Percentiles rank a stretch among this genome's conserved stretches.
phyloP scores from a whole-genome alignment of 1,284 basidiomycete species.

The Austroboletus novae-zelandiae region DNA sequence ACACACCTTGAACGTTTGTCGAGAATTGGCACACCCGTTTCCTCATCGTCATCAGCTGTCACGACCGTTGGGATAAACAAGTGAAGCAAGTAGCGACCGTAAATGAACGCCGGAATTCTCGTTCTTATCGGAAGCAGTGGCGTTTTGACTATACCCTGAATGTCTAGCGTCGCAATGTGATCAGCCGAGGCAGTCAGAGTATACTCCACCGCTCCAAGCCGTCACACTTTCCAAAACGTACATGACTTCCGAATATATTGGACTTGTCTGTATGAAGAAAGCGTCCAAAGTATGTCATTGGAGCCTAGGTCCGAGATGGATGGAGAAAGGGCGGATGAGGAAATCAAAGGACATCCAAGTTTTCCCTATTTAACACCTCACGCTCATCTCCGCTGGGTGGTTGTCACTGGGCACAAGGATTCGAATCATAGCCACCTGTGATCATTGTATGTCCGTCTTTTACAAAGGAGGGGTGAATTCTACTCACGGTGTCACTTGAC shows the following conservation, averaged over 20 bases:
- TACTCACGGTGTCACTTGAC: too few relatives aligned
- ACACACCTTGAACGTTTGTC: not conserved
- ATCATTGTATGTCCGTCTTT: not conserved
- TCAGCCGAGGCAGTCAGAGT: not conserved
- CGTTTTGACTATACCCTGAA: not conserved
- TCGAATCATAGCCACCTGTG: not conserved
- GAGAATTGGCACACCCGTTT: not conserved
- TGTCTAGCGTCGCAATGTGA: not conserved
- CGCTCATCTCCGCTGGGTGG: too few relatives aligned
- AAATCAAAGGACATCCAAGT: not conserved
- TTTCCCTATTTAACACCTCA: not conserved
- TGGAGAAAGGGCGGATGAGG: not conserved
- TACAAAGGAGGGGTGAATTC: too few relatives aligned
- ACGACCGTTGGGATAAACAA: not conserved
- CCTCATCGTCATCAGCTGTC: not conserved
- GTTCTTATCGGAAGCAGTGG: not conserved
- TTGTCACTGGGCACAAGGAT: not conserved
- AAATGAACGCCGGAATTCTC: not conserved
- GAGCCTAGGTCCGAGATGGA: not conserved
- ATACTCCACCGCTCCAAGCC: not conserved
- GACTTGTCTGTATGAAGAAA: not conserved
- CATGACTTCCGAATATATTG: conserved; percentile 1
- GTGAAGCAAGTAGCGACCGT: too few relatives aligned
- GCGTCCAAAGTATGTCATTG: not conserved
- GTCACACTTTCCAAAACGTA: not conserved